These are phyloP conservation scores for Populus nigra DNA, from an alignment of 345 rosid species.

Conservation along the genomic window DNA sequence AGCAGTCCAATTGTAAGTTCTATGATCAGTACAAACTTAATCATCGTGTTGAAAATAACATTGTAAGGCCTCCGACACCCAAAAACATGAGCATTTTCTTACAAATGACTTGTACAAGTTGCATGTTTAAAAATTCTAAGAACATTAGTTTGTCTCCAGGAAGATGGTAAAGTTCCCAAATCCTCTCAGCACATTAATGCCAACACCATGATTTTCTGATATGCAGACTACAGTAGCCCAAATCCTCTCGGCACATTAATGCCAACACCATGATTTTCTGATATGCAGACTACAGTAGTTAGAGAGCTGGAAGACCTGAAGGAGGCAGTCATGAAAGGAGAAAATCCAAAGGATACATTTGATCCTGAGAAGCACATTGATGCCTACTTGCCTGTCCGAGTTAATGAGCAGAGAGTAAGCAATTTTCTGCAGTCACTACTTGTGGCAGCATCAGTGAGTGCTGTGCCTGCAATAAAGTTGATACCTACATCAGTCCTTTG, in stretches of 20 bases:
- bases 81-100: not conserved
- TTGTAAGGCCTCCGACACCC: not conserved
- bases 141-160: not conserved
- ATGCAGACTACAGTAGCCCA: slow-evolving; percentile 36
- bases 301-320: slow-evolving; percentile 67
- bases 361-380: slow-evolving; percentile 85
- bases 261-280: slow-evolving; percentile 1
- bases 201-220: slow-evolving; percentile 3
- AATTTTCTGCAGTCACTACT: slow-evolving; percentile 71
- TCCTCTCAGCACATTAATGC: not conserved
- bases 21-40: not conserved
- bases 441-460: slow-evolving; percentile 58
- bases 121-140: not conserved
- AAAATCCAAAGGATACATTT: slow-evolving; percentile 29
- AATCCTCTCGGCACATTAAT: not conserved
- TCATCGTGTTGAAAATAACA: not conserved
- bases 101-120: not conserved
- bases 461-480: slow-evolving; percentile 64
- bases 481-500: slow-evolving; percentile 82
- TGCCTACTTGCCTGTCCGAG: slow-evolving; percentile 74
- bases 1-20: slow-evolving; percentile 49
- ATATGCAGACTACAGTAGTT: slow-evolving; percentile 38
- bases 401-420: slow-evolving; percentile 82
- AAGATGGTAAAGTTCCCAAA: not conserved
- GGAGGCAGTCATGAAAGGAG: slow-evolving; percentile 58